These are phyloP conservation scores for Westerdykella sp. DNA, from an alignment of 2,329 filamentous ascomycete species.

Conservation along the genomic window DNA sequence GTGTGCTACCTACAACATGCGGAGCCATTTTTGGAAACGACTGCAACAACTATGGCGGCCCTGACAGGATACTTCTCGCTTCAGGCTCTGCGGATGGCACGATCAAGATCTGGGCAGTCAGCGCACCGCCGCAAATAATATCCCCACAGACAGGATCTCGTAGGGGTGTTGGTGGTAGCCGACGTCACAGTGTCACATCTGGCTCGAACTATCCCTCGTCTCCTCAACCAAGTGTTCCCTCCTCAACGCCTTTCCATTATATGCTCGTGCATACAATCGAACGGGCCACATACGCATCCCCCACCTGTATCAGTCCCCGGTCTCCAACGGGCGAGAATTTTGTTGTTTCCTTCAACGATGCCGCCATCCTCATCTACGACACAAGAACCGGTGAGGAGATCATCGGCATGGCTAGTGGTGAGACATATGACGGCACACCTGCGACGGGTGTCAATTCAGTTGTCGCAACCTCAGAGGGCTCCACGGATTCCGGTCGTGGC, in stretches of 20 bases:
- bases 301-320: conserved; percentile 90
- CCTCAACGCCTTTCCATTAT: conserved; percentile 78
- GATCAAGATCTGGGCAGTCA: conserved; percentile 91
- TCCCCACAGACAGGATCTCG: conserved; percentile 71
- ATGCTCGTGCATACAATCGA: conserved; percentile 82
- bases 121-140: conserved; percentile 76
- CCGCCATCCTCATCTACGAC: conserved; percentile 85
- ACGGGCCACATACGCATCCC: conserved; percentile 63
- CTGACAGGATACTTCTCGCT: conserved; percentile 82
- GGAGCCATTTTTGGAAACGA: conserved; percentile 71
- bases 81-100: conserved; percentile 88
- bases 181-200: conserved; percentile 88
- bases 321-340: conserved; percentile 77
- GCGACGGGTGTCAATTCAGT: conserved; percentile 84
- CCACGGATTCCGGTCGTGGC: conserved; percentile 56
- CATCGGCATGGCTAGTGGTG: conserved; percentile 83
- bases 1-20: conserved; percentile 78
- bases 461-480: conserved; percentile 76
- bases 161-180: conserved; percentile 64
- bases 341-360: conserved; percentile 87
- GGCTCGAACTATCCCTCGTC: conserved; percentile 87
- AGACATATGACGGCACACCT: conserved; percentile 84
- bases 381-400: conserved; percentile 87
- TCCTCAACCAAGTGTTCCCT: conserved; percentile 81
- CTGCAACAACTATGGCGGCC: conserved; percentile 65